A percentile compares a stretch with the other conserved stretches of the same genome.
Conservation (phyloP, 78 protist species). For the Dictyostelium purpureum region DNA sequence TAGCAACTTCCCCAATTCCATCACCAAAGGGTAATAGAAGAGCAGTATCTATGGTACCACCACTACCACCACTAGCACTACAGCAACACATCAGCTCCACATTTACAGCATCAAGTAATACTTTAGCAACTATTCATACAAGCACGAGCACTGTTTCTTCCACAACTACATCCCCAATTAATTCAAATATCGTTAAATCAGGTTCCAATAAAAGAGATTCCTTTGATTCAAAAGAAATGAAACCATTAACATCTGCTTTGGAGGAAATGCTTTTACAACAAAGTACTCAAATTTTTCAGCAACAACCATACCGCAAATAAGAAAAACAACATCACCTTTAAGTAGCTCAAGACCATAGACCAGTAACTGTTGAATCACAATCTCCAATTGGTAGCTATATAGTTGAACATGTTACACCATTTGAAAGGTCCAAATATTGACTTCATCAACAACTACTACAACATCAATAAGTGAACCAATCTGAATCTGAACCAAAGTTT, state of each 20-base stretch:
- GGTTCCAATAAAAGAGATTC: neutral
- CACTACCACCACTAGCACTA: conserved; percentile 30
- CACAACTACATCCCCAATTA: neutral
- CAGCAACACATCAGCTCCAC: too few species aligned
- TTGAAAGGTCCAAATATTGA: too few species aligned
- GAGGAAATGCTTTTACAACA: neutral
- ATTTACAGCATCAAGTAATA: conserved; percentile 10
- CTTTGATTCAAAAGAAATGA: neutral
- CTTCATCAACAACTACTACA: neutral
- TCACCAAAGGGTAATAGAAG: conserved; percentile 68
- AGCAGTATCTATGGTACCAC: neutral
- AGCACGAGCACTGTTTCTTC: neutral
- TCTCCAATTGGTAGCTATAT: conserved; percentile 62
- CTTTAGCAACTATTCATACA: neutral
- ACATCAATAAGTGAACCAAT: neutral
- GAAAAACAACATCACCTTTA: neutral
- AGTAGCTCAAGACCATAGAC: conserved; percentile 6
- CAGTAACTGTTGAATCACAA: conserved; percentile 40
- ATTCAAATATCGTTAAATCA: neutral
- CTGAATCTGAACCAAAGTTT: conserved; percentile 53
- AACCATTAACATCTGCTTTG: neutral
- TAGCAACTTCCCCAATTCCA: conserved; percentile 80
- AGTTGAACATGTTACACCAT: conserved; percentile 45
- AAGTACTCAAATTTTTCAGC: neutral
- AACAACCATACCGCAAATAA: neutral